Conservation (phyloP, 2,329 filamentous ascomycete genomes). For the Conoideocrella luteorostrata region DNA sequence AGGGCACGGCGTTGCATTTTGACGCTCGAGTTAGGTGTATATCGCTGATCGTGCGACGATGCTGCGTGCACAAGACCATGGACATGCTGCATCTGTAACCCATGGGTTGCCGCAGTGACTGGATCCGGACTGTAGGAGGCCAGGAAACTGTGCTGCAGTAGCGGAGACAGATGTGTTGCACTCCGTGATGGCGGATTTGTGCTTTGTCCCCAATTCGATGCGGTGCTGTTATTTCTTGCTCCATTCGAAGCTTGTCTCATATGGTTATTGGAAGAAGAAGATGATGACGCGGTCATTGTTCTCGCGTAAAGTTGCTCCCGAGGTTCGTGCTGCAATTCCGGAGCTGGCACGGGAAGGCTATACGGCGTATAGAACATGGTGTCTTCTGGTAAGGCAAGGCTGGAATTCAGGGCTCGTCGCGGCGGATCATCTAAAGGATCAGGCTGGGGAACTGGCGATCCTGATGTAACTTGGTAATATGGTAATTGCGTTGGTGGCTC, state of each 20-base stretch:
- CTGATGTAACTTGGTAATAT: conserved; percentile 23
- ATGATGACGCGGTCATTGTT: not conserved
- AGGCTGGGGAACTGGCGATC: conserved; percentile 19
- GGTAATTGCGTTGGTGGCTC: conserved; percentile 13
- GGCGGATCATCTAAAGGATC: conserved; percentile 10
- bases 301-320: too few relatives aligned
- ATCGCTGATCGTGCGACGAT: conserved; percentile 14
- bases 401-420: conserved; percentile 1
- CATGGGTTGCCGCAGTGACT: conserved; percentile 1
- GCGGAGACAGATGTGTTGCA: conserved; percentile 1
- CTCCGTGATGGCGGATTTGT: not conserved
- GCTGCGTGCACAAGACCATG: conserved; percentile 8
- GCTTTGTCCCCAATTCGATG: conserved; percentile 1
- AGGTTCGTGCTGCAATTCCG: not conserved
- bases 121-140: conserved; percentile 4
- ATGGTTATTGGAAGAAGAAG: not conserved
- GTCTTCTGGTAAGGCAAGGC: conserved; percentile 14
- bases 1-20: conserved; percentile 19
- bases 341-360: conserved; percentile 1
- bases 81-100: conserved; percentile 7
- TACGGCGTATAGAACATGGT: conserved; percentile 14
- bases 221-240: not conserved
- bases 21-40: conserved; percentile 15
- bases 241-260: not conserved
- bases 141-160: not conserved